Evolutionary conservation across 2,329 filamentous ascomycete species (phyloP).

Genomic region (Septoria petroselini): DNA sequence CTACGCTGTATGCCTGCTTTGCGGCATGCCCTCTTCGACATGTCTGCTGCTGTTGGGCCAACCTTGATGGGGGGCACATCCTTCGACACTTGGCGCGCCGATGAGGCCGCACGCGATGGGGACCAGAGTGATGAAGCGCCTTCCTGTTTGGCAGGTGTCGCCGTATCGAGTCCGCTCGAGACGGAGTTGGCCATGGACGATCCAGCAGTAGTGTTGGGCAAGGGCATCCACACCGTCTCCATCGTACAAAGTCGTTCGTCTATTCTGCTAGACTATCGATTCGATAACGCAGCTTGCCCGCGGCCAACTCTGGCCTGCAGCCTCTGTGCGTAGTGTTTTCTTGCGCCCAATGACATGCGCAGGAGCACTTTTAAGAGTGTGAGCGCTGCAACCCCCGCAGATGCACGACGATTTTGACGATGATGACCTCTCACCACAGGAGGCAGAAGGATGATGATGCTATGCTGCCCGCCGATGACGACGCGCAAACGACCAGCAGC

Average conservation of each 20-base stretch:
- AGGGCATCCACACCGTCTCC: background rate
- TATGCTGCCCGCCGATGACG: background rate
- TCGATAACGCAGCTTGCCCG: background rate
- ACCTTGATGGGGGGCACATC: background rate
- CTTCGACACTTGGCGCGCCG: background rate
- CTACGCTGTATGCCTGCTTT: background rate
- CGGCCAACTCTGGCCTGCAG: conserved; percentile 1
- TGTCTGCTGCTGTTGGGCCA: background rate
- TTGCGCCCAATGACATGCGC: background rate
- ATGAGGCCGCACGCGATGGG: background rate
- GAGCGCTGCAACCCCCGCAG: no score
- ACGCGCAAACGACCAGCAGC: background rate
- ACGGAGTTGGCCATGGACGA: background rate
- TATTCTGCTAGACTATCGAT: no score
- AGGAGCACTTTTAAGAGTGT: background rate
- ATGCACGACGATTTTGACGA: no score
- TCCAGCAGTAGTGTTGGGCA: background rate
- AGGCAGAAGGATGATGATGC: no score
- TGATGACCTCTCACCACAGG: background rate
- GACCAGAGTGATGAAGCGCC: background rate
- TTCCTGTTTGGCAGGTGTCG: conserved; percentile 1
- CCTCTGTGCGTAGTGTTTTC: background rate
- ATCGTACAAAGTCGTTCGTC: no score
- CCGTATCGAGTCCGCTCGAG: background rate
- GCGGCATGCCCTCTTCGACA: background rate